Percentiles rank a stretch among this genome's conserved stretches.
These are phyloP conservation scores for Apiospora arundinis DNA, from an alignment of 2,329 filamentous ascomycete species.

Conservation along the genomic window DNA sequence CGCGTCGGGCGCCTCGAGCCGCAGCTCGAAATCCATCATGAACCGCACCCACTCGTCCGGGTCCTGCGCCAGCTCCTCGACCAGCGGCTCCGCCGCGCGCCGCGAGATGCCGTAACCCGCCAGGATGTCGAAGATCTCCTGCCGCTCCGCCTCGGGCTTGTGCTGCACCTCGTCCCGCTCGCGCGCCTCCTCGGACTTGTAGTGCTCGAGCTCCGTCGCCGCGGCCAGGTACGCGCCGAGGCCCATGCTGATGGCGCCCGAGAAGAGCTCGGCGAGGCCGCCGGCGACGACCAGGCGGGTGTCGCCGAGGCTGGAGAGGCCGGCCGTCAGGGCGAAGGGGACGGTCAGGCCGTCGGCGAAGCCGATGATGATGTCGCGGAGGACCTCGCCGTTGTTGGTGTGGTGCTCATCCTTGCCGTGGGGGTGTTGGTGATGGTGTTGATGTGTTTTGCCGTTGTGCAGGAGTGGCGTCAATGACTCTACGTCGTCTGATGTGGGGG, in stretches of 20 bases:
- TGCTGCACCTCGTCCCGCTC: slow-evolving; percentile 28
- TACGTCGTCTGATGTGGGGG: slow-evolving; percentile 3
- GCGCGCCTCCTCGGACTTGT: slow-evolving; percentile 45
- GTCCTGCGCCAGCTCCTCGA: slow-evolving; percentile 37
- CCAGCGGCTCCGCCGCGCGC: slow-evolving; percentile 39
- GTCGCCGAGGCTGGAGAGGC: slow-evolving; percentile 54
- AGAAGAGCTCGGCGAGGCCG: slow-evolving; percentile 64
- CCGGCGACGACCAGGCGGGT: slow-evolving; percentile 59
- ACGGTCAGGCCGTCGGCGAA: slow-evolving; percentile 68
- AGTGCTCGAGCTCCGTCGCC: slow-evolving; percentile 43
- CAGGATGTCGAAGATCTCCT: slow-evolving; percentile 37
- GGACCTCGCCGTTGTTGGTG: slow-evolving; percentile 11
- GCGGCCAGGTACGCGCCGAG: slow-evolving; percentile 64
- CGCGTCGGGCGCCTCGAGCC: slow-evolving; percentile 36
- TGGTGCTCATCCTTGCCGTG: not conserved
- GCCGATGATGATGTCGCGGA: slow-evolving; percentile 62
- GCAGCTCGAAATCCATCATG: slow-evolving; percentile 45
- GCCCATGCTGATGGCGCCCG: slow-evolving; percentile 66
- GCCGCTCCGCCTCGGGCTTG: slow-evolving; percentile 35
- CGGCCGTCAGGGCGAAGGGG: slow-evolving; percentile 68
- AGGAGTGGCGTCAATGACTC: not conserved
- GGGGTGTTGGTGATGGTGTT: not conserved
- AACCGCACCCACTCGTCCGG: slow-evolving; percentile 44
- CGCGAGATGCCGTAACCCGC: slow-evolving; percentile 40
- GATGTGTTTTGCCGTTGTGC: not conserved